Percentiles rank a stretch among this genome's conserved stretches.
phyloP scores from a whole-genome alignment of 139 green algal species.

The Micromonas commoda region DNA sequence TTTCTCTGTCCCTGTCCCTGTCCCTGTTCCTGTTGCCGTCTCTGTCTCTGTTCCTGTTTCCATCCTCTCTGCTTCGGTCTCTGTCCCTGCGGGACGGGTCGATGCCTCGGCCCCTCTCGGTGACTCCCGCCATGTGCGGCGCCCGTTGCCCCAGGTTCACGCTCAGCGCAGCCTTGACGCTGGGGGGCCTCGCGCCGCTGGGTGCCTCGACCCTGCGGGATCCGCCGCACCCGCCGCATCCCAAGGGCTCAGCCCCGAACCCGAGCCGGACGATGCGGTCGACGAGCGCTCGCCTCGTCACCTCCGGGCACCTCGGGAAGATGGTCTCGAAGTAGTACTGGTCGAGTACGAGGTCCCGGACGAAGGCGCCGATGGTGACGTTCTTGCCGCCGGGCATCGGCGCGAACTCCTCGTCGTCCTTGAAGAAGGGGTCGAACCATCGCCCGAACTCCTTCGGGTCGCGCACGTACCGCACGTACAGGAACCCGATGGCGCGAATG shows the following conservation, averaged over 20 bases:
- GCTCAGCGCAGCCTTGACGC: background rate
- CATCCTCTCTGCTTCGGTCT: background rate
- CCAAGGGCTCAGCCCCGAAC: background rate
- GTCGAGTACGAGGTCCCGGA: conserved; percentile 74
- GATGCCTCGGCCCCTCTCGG: background rate
- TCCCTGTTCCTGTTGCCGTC: background rate
- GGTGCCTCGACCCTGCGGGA: background rate
- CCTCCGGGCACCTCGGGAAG: conserved; percentile 67
- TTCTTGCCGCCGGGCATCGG: conserved; percentile 37
- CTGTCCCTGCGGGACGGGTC: background rate
- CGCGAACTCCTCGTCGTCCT: background rate
- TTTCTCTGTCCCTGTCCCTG: background rate
- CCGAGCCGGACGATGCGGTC: background rate
- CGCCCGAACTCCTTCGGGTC: background rate
- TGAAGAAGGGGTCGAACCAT: background rate
- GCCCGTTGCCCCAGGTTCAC: conserved; percentile 2
- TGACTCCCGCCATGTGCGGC: background rate
- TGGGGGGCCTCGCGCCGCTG: background rate
- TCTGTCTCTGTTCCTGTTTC: background rate
- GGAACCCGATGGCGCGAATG: conserved; percentile 78
- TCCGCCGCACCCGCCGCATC: background rate
- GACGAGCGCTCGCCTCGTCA: background rate
- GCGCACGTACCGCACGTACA: conserved; percentile 12
- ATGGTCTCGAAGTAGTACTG: conserved; percentile 96
- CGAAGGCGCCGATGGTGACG: conserved; percentile 73